Conservation (phyloP, 2,329 filamentous ascomycete genomes). For the Cladosporium sp. region DNA sequence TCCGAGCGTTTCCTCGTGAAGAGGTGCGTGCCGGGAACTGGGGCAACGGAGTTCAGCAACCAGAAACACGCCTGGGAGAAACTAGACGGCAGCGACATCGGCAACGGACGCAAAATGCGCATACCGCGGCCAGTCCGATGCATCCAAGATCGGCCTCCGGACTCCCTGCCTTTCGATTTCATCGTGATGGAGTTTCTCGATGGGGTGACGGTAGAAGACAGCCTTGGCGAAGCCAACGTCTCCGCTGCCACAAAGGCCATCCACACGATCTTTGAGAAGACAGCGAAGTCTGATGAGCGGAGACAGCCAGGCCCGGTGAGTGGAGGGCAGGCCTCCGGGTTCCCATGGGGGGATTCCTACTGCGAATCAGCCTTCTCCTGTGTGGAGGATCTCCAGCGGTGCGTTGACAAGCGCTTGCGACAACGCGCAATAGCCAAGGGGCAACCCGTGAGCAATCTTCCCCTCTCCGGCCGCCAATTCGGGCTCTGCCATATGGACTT, state of each 20-base stretch:
- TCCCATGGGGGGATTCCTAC: not conserved
- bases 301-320: not conserved
- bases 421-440: not conserved
- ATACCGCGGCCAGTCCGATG: not conserved
- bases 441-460: not conserved
- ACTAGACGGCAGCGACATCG: not conserved
- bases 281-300: not conserved
- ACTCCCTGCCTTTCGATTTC: not conserved
- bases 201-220: not conserved
- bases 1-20: not conserved
- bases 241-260: not conserved
- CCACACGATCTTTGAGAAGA: not conserved
- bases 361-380: not conserved
- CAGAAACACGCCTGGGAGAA: not conserved
- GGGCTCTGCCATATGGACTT: not conserved
- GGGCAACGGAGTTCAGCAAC: not conserved
- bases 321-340: not conserved
- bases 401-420: not conserved
- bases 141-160: not conserved
- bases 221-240: not conserved
- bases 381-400: not conserved
- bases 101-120: not conserved
- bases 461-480: not conserved
- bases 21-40: not conserved
- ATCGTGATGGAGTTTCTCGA: slow-evolving; percentile 2